Base-by-base conservation (phyloP, 768 basidiomycete genomes). In the Lentinula detonsa region DNA sequence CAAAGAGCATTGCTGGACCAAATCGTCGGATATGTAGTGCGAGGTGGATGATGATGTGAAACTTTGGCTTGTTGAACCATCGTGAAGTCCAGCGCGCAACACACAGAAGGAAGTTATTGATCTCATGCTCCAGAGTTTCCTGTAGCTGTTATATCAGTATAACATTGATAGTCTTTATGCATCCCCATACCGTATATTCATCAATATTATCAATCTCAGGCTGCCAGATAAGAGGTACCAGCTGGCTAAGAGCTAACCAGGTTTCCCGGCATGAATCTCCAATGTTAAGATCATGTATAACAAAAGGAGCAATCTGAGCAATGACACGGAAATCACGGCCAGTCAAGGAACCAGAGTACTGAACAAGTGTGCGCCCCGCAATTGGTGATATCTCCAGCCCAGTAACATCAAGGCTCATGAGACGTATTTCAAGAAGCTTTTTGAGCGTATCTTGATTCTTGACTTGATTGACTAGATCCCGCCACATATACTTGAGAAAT, bases 401-500 rank as follows among this genome's bases (percentile, higher is more conserved):
- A 16, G 39, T 8, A 8, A 58, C 34, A 23, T 61, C 37, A 18
- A 64, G 2, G 10, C 39, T 34, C 1, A 28, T 18, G 2, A 64
- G 33, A 4, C 55, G 43, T 5, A 61, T 37, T 15, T 18, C 34
- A n/a, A 59, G 57, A 1, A 16, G 8, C 28, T 57, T 37, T 39
- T 64, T 61, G 0, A 51, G 10, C 5, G 18, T 16, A 11, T 18
- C 15, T 16, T 58, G 59, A 16, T 54, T 51, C 9, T 39, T 54
- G 7, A 35, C 52, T 6, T 50, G 48, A n/a, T 50, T 50, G 31
- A 65, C 61, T 4, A 37, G 48, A 49, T 68, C 62, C 1, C 62
- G 28, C 66, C 66, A 69, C 11, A 67, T 50, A 46, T 69, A 69
- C 39, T 69, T 69, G 51, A 69, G 50, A 56, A 67, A 61, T 31